phyloP scores from a whole-genome alignment of 345 rosid genomes.

The Hirschfeldia incana region DNA sequence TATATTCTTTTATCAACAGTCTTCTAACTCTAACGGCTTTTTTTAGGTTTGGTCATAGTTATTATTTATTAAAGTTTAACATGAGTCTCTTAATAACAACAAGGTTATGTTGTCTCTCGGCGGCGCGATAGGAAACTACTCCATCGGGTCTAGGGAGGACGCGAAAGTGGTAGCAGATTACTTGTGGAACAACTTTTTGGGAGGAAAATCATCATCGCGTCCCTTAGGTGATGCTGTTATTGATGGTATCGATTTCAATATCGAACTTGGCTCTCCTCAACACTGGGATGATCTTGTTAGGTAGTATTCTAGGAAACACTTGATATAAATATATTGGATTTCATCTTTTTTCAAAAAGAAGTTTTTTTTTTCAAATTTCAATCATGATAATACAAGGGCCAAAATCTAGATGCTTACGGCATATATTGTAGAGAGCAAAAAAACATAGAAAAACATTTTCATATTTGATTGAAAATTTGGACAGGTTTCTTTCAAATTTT shows the following conservation, averaged over 20 bases:
- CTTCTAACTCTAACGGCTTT: no score
- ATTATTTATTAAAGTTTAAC: no score
- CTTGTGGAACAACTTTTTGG: slow-evolving; percentile 49
- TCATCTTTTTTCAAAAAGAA: not conserved
- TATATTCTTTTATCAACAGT: no score
- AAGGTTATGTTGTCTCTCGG: slow-evolving; percentile 63
- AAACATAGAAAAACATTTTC: not conserved
- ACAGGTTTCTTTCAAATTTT: slow-evolving; percentile 36
- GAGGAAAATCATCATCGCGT: slow-evolving; percentile 47
- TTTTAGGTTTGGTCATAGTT: no score
- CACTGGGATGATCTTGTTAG: slow-evolving; percentile 54
- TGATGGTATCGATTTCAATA: slow-evolving; percentile 62
- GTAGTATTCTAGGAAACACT: not conserved
- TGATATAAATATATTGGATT: not conserved
- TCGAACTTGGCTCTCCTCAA: slow-evolving; percentile 45
- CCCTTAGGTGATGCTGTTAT: slow-evolving; percentile 56
- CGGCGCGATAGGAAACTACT: slow-evolving; percentile 52
- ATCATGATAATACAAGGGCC: not conserved
- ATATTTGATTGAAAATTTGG: slow-evolving; percentile 30
- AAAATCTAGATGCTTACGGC: not conserved
- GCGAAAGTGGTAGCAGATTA: slow-evolving; percentile 48
- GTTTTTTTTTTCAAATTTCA: not conserved
- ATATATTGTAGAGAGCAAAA: not conserved
- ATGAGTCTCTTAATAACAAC: not conserved
- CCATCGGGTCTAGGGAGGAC: slow-evolving; percentile 47